Base-by-base conservation (phyloP, 2,329 filamentous ascomycete species). In the Xylariaceae sp. region DNA sequence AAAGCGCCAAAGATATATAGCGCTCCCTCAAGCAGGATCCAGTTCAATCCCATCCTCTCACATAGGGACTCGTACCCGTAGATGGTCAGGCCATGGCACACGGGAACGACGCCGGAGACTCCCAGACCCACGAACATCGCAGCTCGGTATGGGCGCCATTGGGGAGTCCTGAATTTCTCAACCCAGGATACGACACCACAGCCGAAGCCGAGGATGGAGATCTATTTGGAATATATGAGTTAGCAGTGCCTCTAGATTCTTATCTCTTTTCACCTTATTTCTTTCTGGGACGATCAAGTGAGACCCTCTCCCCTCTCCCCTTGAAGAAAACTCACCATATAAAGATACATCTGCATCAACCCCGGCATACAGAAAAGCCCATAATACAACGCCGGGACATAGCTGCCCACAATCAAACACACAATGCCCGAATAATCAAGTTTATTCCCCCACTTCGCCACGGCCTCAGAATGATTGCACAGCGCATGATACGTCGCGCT, bases 381-480 rank as follows among this genome's bases (percentile, higher is more conserved):
- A 73, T 95, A 96, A 74, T 90, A 94, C 60, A 99, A 74, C 53
- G 89, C 88, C 1, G 94, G 92, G 51, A 97, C 84, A 71, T 93
- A 96, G 72, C 88, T 93, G 5, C 94, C 94, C 66, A 93, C 89
- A 60, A 97, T 97, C 66, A 99, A 77, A 53, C 87, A 84, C 35
- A 97, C 90, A 67, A 99, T 99, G 5, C 94, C 94, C 4, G 93
- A 84, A 72, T 99, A 97, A 72, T 99, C 94, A 58, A 97, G 77
- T 73, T 96, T 90, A 73, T 97, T 97, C 9, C 92, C 92, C 78
- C 91, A 89, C 62, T 84, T 87, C 1, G 88, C 86, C 11, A 97
- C 90, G 1, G 76, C 75, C 44, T 85, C 83, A 15, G 89, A 94
- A 74, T 99, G 94, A 66, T 97, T 96, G 18, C 82, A 85, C 52